Evolutionary conservation across 768 basidiomycete species (phyloP).

Genomic region (Lactarius pseudohatsudake): DNA sequence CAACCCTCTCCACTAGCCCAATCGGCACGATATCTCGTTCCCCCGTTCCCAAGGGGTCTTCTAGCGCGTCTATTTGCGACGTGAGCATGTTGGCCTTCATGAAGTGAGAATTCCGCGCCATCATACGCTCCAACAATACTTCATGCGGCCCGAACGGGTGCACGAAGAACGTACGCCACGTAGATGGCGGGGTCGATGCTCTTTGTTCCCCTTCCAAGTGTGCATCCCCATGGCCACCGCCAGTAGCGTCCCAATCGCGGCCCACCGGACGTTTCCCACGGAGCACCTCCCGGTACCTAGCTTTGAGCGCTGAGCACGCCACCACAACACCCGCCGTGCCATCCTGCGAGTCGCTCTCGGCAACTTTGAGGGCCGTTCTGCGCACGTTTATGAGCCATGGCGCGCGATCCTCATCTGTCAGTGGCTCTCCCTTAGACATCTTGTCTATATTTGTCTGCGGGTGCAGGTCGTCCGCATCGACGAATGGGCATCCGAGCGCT

Average conservation of each 20-base stretch:
- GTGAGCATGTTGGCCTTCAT: constrained; percentile 84
- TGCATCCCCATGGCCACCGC: background rate
- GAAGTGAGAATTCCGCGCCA: constrained; percentile 66
- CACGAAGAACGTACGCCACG: constrained; percentile 68
- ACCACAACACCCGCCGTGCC: constrained; percentile 63
- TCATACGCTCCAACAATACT: constrained; percentile 62
- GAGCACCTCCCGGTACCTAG: constrained; percentile 76
- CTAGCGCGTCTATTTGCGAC: constrained; percentile 70
- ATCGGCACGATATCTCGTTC: constrained; percentile 71
- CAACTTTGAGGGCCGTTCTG: constrained; percentile 59
- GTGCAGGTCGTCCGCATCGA: constrained; percentile 90
- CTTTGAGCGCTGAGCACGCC: constrained; percentile 84
- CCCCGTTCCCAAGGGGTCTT: constrained; percentile 54
- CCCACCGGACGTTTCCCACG: constrained; percentile 45
- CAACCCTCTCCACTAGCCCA: constrained; percentile 50
- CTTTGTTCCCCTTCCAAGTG: background rate
- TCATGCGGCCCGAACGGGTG: constrained; percentile 65
- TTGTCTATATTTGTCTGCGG: constrained; percentile 80
- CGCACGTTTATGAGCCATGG: constrained; percentile 85
- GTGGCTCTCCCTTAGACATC: constrained; percentile 74
- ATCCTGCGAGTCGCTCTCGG: constrained; percentile 38
- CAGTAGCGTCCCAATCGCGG: background rate
- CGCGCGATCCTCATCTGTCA: constrained; percentile 78
- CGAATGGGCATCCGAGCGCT: constrained; percentile 65
- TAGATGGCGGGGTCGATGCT: constrained; percentile 30